These are phyloP conservation scores for Taphrina populina DNA, from an alignment of 1,139 yeast species.

Conservation along the genomic window DNA sequence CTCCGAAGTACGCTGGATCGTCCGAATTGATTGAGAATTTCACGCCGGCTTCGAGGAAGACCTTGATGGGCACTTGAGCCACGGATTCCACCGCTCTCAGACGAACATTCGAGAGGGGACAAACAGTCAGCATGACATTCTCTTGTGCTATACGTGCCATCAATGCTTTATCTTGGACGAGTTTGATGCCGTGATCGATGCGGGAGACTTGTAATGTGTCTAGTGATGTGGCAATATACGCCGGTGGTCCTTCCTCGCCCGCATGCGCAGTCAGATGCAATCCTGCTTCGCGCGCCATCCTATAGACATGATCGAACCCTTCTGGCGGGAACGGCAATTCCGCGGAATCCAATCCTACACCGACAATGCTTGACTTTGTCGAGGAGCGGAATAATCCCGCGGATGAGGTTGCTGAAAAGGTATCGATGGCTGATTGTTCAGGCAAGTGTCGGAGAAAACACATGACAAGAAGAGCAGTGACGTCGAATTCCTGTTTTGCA, in stretches of 20 bases:
- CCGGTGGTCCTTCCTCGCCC: slow-evolving; percentile 80
- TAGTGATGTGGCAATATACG: slow-evolving; percentile 58
- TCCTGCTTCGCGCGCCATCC: slow-evolving; percentile 47
- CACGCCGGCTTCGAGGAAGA: slow-evolving; percentile 60
- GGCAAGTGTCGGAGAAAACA: slow-evolving; percentile 75
- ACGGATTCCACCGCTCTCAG: slow-evolving; percentile 70
- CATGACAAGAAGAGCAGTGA: slow-evolving; percentile 71
- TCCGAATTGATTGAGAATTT: slow-evolving; percentile 76
- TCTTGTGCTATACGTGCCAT: slow-evolving; percentile 57
- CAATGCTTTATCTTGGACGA: slow-evolving; percentile 55
- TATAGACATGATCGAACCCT: slow-evolving; percentile 62
- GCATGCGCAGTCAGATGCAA: slow-evolving; percentile 75
- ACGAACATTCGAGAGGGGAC: slow-evolving; percentile 74
- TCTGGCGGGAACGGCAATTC: slow-evolving; percentile 75
- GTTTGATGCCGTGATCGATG: slow-evolving; percentile 76
- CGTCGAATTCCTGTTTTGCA: slow-evolving; percentile 59
- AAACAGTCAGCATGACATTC: slow-evolving; percentile 61
- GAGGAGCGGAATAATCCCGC: slow-evolving; percentile 47
- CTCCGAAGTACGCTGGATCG: slow-evolving; percentile 86
- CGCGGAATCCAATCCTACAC: slow-evolving; percentile 73
- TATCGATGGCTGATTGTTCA: slow-evolving; percentile 55
- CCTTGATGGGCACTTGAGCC: slow-evolving; percentile 61
- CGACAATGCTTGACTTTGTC: slow-evolving; percentile 58
- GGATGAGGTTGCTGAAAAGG: slow-evolving; percentile 53
- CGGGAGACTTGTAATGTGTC: slow-evolving; percentile 61